Evolutionary conservation across 352 stramenopile genomes (phyloP).

Genomic region (Globisporangium abappressorium): DNA sequence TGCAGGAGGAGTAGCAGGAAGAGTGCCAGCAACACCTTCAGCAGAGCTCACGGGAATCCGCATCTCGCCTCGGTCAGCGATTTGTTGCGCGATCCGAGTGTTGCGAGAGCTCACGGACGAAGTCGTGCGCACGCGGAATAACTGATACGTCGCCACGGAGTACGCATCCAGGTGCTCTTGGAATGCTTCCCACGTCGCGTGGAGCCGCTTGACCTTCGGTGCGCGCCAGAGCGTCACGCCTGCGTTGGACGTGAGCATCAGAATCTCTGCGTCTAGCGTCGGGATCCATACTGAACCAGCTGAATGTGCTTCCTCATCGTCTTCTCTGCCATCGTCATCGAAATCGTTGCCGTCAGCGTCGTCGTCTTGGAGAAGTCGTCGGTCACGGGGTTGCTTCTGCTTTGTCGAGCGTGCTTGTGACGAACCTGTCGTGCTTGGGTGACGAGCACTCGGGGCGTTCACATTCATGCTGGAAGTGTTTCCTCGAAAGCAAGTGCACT

Average conservation of each 20-base stretch:
- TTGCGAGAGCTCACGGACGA: conserved; percentile 69
- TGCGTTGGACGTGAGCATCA: conserved; percentile 20
- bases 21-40: neutral
- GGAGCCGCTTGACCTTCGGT: conserved; percentile 41
- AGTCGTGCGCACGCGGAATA: conserved; percentile 74
- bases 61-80: conserved; percentile 26
- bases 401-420: neutral
- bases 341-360: neutral
- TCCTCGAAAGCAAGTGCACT: conserved; percentile 39
- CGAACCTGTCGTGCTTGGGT: neutral
- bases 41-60: conserved; percentile 4
- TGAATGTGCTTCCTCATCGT: conserved; percentile 13
- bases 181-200: conserved; percentile 56
- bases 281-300: conserved; percentile 8
- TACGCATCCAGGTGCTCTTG: conserved; percentile 60
- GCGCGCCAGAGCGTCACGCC: conserved; percentile 45
- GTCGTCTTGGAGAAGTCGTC: neutral
- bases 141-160: conserved; percentile 55
- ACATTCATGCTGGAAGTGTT: conserved; percentile 21
- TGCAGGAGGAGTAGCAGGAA: neutral
- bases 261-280: conserved; percentile 13
- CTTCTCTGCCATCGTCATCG: conserved; percentile 20
- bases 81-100: conserved; percentile 46
- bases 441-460: neutral
- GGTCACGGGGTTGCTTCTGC: neutral